Evolutionary conservation across 345 rosid genomes (phyloP), one percentile per base, ranked within the genome.

Genomic region (Eutrema heterophyllum): DNA sequence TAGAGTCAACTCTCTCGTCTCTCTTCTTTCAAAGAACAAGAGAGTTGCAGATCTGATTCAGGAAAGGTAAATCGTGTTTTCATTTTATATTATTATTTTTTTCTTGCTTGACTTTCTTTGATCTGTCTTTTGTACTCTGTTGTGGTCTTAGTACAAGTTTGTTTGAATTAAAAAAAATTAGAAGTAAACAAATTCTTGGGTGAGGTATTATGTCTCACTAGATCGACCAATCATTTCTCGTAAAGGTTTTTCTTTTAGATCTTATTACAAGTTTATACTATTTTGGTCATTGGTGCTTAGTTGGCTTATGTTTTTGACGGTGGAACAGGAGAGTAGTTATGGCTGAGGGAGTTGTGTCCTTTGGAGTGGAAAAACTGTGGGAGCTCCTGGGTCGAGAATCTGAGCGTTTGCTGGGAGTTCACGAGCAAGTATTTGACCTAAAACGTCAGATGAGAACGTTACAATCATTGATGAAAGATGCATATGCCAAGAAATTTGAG

Each of bases 401-500:
- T 14, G 50, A 41, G 16, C 52, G 5, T 0, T 14, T 70, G 12
- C 15, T 6, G 1, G 81, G 62, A 38, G 43, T 75, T 2, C 18
- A 63, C 32, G 49, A 67, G 11, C 53, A 69, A 41, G 45, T 73
- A 36, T 3, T 16, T 27, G 57, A 38, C 53, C 40, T 79, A 35
- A 71, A 54, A 36, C 48, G 21, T 32, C 76, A 81, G 10, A 45
- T 77, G 4, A 30, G 24, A 49, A 44, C 71, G 51, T 68, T 81
- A 68, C 61, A 53, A 0, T 73, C 75, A 27, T 77, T 80, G 64
- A 54, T 73, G 38, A 77, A 51, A 64, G 83, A 81, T 52, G 73
- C 73, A 0, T 70, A 73, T 55, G 61, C 75, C 56, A 70, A 44
- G 60, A 79, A 58, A 45, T 57, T 64, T 26, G 72, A 39, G 8